A percentile compares a stretch with the other conserved stretches of the same genome.
phyloP scores from a whole-genome alignment of 306 rosid species.

The Cajanus cajan region DNA sequence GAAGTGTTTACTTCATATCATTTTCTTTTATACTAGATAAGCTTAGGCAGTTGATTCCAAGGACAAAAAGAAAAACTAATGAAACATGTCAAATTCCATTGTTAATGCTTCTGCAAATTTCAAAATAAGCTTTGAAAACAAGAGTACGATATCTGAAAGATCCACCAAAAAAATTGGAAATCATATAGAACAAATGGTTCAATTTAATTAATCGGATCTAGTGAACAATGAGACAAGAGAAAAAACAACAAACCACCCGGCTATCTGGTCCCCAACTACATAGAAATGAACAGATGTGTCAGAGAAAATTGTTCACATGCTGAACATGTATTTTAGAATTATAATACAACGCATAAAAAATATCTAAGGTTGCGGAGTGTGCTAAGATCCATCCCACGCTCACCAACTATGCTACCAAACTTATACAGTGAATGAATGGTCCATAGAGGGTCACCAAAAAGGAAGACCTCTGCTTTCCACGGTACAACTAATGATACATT shows the following conservation, averaged over 20 bases:
- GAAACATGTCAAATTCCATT: not conserved
- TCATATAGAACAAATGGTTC: not conserved
- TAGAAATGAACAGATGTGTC: not conserved
- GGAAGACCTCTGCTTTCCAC: slow-evolving; percentile 1
- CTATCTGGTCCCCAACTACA: slow-evolving; percentile 15
- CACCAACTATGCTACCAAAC: slow-evolving; percentile 9
- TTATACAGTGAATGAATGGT: slow-evolving; percentile 16
- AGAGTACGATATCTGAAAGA: not conserved
- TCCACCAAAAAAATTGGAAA: not conserved
- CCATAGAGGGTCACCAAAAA: not conserved
- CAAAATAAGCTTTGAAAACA: not conserved
- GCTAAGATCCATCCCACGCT: not conserved
- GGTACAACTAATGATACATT: not conserved
- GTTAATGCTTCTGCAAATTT: not conserved
- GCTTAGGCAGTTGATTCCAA: not conserved
- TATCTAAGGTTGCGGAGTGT: not conserved
- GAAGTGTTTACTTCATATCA: too few relatives aligned
- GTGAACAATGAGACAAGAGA: not conserved
- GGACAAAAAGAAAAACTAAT: not conserved
- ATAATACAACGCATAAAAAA: slow-evolving; percentile 1
- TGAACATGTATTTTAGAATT: not conserved
- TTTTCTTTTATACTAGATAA: too few relatives aligned
- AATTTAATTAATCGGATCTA: not conserved
- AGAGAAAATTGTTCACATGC: not conserved
- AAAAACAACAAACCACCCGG: not conserved